Evolutionary conservation across 441 rosid species (phyloP), one percentile per base, ranked within the genome.

Genomic region (Melastoma candidum): DNA sequence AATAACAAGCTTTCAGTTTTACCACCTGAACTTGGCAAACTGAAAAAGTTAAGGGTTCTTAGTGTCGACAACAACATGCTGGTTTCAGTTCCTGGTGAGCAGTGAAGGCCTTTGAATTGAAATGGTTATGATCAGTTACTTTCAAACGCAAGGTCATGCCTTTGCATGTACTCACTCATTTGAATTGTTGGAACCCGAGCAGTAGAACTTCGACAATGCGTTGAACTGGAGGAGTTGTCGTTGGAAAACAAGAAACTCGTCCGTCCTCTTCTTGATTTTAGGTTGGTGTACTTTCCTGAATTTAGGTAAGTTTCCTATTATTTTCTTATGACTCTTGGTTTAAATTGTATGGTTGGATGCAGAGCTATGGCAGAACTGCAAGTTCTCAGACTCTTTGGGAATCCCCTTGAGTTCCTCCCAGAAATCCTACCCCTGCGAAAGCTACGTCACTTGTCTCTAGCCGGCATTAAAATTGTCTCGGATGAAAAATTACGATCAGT

Each of bases 251-350:
- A 93, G 74, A 88, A 78, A 71, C 95, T 93, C 57, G 71, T 93
- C 47, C 85, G 97, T 46, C 98, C 97, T 62, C 95, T 93, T 74
- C 97, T 93, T 63, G 98, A 93, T 80, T 88, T 86, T 95, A 93
- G 98, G 98, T 93, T 71, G 67, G 57, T 73, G 61, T 60, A 14
- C 62, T 3, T 12, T 3, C n/a, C 43, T 36, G 14, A 39, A 5
- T 53, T 39, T 60, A 41, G 58, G 25, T 22, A 32, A 43, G 44
- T 66, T 59, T 57, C 9, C 48, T 26, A 53, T 53, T 25, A 26
- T 57, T 63, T 22, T 54, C 63, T 62, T 25, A 43, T 22, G 36
- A 55, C 57, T 50, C 61, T 41, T 48, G 27, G 49, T 14, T 47
- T 53, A 14, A 13, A 25, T 27, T 53, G 1, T 2, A 0, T 9